Percentiles rank a stretch among this genome's conserved stretches.
These are phyloP conservation scores for Pulveroboletus sp. DNA, from an alignment of 768 basidiomycete species.

Conservation along the genomic window DNA sequence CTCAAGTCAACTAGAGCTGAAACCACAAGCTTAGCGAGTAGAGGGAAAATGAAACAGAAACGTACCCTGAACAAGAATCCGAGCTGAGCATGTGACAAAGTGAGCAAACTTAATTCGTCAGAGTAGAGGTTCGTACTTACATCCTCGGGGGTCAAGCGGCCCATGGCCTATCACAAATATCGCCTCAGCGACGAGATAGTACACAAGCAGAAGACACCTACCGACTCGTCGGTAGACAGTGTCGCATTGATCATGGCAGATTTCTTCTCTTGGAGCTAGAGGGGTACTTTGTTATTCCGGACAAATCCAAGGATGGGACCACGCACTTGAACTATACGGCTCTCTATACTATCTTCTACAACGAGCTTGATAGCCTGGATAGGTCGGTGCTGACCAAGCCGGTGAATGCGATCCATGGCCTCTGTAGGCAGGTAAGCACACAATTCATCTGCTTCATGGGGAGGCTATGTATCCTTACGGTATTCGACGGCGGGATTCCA, in stretches of 20 bases:
- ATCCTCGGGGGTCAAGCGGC: slow-evolving; percentile 84
- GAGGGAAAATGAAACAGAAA: slow-evolving; percentile 1
- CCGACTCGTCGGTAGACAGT: slow-evolving; percentile 74
- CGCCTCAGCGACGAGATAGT: slow-evolving; percentile 10
- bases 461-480: slow-evolving; percentile 45
- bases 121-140: slow-evolving; percentile 33
- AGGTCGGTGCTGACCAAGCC: slow-evolving; percentile 90
- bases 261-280: slow-evolving; percentile 92
- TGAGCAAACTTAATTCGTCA: slow-evolving; percentile 1
- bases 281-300: background rate
- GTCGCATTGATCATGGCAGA: slow-evolving; percentile 92
- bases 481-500: slow-evolving; percentile 97
- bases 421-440: slow-evolving; percentile 40
- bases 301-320: background rate
- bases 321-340: slow-evolving; percentile 80
- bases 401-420: slow-evolving; percentile 97
- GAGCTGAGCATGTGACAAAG: slow-evolving; percentile 27
- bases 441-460: background rate
- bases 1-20: slow-evolving; percentile 17
- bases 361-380: slow-evolving; percentile 92
- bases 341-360: slow-evolving; percentile 94
- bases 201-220: slow-evolving; percentile 29
- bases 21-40: background rate
- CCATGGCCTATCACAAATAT: slow-evolving; percentile 66
- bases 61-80: slow-evolving; percentile 45